phyloP scores from a whole-genome alignment of 2,329 filamentous ascomycete genomes.

The Xylaria sp. region DNA sequence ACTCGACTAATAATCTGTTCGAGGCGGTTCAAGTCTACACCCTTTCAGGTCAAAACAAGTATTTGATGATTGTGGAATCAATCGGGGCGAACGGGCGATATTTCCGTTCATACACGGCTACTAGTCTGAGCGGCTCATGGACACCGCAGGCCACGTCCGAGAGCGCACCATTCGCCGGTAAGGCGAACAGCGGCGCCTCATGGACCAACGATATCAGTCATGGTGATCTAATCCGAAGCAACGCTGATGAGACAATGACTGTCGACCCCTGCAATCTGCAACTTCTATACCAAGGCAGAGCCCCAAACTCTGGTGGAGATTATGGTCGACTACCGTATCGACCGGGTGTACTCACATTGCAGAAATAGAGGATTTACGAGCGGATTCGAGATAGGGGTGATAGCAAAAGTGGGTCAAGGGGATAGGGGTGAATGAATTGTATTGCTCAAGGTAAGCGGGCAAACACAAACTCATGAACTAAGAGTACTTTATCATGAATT shows the following conservation, averaged over 20 bases:
- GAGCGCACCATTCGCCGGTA: slow-evolving; percentile 71
- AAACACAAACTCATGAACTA: not conserved
- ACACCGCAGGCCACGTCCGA: slow-evolving; percentile 66
- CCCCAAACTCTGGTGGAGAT: slow-evolving; percentile 54
- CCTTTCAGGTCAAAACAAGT: slow-evolving; percentile 61
- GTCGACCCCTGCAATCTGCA: slow-evolving; percentile 72
- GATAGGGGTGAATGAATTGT: not conserved
- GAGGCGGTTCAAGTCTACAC: slow-evolving; percentile 75
- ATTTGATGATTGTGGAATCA: slow-evolving; percentile 75
- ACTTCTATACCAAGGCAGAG: slow-evolving; percentile 70
- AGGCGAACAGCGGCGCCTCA: slow-evolving; percentile 69
- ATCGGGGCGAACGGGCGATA: slow-evolving; percentile 67
- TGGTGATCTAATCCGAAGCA: slow-evolving; percentile 67
- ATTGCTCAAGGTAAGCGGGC: not conserved
- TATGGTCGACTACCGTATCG: slow-evolving; percentile 65
- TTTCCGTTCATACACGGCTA: slow-evolving; percentile 74
- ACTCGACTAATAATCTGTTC: slow-evolving; percentile 67
- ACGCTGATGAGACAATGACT: slow-evolving; percentile 69
- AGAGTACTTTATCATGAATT: not conserved
- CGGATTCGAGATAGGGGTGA: not conserved
- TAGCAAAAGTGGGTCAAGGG: not conserved
- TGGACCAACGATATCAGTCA: slow-evolving; percentile 76
- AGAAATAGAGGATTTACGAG: not conserved
- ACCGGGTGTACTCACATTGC: slow-evolving; percentile 62
- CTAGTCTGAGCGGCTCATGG: slow-evolving; percentile 66